Conservation (phyloP, 2,329 filamentous ascomycete species). For the Plectosphaerella cucumerina region DNA sequence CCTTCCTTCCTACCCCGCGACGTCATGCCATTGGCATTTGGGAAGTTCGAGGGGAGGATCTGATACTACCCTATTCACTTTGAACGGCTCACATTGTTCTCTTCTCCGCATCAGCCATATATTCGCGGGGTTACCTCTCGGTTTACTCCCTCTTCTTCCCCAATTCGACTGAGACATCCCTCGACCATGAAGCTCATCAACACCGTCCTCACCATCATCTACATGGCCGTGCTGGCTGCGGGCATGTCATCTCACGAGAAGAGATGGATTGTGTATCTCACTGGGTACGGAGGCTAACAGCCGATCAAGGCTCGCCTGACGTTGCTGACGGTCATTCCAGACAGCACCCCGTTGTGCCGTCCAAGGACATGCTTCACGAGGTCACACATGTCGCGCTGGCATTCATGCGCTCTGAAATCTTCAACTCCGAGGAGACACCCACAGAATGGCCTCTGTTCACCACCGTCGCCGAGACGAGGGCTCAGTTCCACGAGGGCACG, state of each 20-base stretch:
- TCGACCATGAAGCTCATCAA: neutral
- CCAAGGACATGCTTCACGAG: conserved; percentile 26
- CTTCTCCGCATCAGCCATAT: too few relatives aligned
- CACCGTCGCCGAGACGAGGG: conserved; percentile 41
- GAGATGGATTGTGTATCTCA: conserved; percentile 44
- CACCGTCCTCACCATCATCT: neutral
- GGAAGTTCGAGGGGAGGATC: too few relatives aligned
- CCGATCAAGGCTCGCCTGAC: neutral
- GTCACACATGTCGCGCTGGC: conserved; percentile 57
- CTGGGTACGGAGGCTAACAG: conserved; percentile 33
- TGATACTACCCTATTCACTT: too few relatives aligned
- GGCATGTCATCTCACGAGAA: neutral
- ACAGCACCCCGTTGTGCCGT: conserved; percentile 41
- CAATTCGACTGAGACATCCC: too few relatives aligned
- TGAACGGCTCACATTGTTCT: too few relatives aligned
- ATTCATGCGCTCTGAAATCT: conserved; percentile 50
- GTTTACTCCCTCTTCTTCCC: too few relatives aligned
- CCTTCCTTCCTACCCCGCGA: too few relatives aligned
- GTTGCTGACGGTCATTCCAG: conserved; percentile 20
- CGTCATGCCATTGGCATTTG: too few relatives aligned
- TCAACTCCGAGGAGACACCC: conserved; percentile 37
- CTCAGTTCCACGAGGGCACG: conserved; percentile 44
- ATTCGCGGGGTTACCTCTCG: too few relatives aligned
- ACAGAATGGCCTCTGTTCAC: conserved; percentile 49
- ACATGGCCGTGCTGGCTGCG: conserved; percentile 6